A percentile compares a stretch with the other conserved stretches of the same genome.
Conservation (phyloP, 2,329 filamentous ascomycete genomes). For the Apiospora kogelbergensis region DNA sequence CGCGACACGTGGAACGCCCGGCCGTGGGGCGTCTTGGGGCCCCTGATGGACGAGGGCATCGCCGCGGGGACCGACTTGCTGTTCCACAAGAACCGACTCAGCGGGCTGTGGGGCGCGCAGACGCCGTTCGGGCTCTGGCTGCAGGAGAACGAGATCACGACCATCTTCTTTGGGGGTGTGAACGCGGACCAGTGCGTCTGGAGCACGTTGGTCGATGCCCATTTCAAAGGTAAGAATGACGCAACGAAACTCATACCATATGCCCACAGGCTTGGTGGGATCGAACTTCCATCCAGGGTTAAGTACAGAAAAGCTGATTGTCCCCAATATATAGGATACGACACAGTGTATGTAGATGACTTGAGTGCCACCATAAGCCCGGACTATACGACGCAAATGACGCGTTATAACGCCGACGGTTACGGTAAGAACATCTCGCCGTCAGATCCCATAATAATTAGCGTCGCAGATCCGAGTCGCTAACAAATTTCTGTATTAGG, state of each 20-base stretch:
- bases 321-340: background rate
- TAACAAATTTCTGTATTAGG: background rate
- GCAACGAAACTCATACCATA: no score
- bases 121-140: constrained; percentile 30
- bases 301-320: no score
- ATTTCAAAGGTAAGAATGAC: constrained; percentile 26
- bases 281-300: no score
- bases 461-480: background rate
- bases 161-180: constrained; percentile 31
- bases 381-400: background rate
- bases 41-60: constrained; percentile 25
- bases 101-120: constrained; percentile 30
- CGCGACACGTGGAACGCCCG: constrained; percentile 29
- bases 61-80: constrained; percentile 26
- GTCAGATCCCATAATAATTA: no score
- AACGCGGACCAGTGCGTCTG: constrained; percentile 33
- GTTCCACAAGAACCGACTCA: constrained; percentile 31
- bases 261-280: no score
- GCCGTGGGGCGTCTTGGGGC: constrained; percentile 27
- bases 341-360: constrained; percentile 1
- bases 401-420: background rate
- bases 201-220: constrained; percentile 30
- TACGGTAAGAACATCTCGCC: background rate
- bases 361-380: background rate
- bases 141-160: constrained; percentile 31